Evolutionary conservation across 495 filamentous ascomycete genomes (phyloP), one percentile per base, ranked within the genome.

Genomic region (Penicillium parvum): DNA sequence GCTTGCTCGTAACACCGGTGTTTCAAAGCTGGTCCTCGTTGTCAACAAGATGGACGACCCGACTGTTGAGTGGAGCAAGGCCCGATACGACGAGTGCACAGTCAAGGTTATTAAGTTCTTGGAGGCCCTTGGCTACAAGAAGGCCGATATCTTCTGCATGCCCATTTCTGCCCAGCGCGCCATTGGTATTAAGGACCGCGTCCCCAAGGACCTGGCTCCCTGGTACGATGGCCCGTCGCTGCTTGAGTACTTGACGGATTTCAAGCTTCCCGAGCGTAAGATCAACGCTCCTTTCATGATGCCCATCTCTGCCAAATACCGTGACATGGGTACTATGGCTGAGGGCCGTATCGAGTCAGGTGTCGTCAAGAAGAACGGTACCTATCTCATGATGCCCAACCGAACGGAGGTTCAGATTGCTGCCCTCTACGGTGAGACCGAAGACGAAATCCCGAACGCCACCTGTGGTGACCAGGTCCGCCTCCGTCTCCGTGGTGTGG

Each of bases 271-370:
- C 8, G 92, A 97, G 63, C 87, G 92, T 48, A 99, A 96, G 68
- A 71, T 95, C 64, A 96, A 95, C 52, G 92, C 92, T 8, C 92
- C 92, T 9, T 97, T 99, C 76, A 96, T 97, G 94, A 96, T 97
- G 92, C 87, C 94, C 5, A 78, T 99, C 55, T 85, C 83, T 37
- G 86, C 84, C 60, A 99, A 97, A 64, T 97, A 97, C 72, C 81
- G 83, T 53, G 91, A 97, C 65, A 87, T 99, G 85, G 92, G 92
- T 57, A 97, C 92, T 49, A 90, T 97, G 75, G 78, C 94, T 14
- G 94, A 99, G 69, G 92, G 92, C 40, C 96, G 95, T 69, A 86
- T 99, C 53, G 94, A 99, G 66, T 82, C 89, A 6, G 92, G 92
- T 54, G 82, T 90, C 19, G 71, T 95, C 69, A 89, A 86, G 74